Conservation (phyloP, 2,329 filamentous ascomycete genomes). For the Paecilomyces sp. region DNA sequence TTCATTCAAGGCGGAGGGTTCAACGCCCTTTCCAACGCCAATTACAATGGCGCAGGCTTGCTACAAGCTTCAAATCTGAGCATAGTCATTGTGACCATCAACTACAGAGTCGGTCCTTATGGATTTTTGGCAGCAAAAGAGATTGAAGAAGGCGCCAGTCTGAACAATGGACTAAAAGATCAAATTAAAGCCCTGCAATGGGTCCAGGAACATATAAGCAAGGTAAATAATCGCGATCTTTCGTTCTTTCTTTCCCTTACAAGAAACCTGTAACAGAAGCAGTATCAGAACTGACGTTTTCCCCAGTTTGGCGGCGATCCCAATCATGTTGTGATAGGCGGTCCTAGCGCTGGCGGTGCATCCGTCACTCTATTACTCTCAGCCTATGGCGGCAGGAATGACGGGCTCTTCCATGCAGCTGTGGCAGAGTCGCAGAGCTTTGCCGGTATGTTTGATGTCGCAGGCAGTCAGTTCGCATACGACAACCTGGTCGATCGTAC, state of each 20-base stretch:
- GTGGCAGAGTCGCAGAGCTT: slow-evolving; percentile 50
- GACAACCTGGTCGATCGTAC: slow-evolving; percentile 45
- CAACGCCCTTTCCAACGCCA: slow-evolving; percentile 50
- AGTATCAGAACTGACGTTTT: slow-evolving; percentile 2
- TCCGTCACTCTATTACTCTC: slow-evolving; percentile 60
- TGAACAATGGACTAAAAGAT: slow-evolving; percentile 65
- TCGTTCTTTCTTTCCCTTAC: no score
- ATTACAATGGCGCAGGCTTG: slow-evolving; percentile 57
- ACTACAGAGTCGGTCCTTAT: slow-evolving; percentile 68
- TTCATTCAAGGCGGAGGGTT: slow-evolving; percentile 59
- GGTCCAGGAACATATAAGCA: slow-evolving; percentile 50
- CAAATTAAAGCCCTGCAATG: slow-evolving; percentile 63
- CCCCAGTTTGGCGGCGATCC: slow-evolving; percentile 62
- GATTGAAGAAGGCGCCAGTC: slow-evolving; percentile 41
- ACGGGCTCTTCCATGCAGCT: slow-evolving; percentile 46
- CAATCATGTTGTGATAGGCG: slow-evolving; percentile 59
- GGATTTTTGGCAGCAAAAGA: slow-evolving; percentile 62
- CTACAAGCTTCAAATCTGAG: slow-evolving; percentile 50
- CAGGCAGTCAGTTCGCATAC: slow-evolving; percentile 46
- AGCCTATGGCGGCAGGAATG: slow-evolving; percentile 42
- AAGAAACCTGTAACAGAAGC: no score
- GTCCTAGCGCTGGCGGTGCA: slow-evolving; percentile 59
- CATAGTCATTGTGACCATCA: slow-evolving; percentile 65
- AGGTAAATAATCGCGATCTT: slow-evolving; percentile 17
- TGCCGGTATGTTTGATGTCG: slow-evolving; percentile 39